Conservation (phyloP, 2,329 filamentous ascomycete genomes). For the Claviceps africana region DNA sequence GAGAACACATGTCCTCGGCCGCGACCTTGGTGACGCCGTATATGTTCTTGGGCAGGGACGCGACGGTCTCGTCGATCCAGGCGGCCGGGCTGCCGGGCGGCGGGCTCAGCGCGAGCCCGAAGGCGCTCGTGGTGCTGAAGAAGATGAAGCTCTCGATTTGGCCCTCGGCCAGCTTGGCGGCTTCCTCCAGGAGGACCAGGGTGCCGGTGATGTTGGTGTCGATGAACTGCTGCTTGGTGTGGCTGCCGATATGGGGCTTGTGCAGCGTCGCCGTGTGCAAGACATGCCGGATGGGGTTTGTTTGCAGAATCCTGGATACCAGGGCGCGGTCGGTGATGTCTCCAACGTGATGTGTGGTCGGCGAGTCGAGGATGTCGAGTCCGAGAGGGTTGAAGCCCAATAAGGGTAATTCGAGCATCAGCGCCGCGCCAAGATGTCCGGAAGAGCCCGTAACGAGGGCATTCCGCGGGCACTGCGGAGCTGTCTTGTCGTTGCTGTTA, state of each 20-base stretch:
- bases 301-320: slow-evolving; percentile 17
- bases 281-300: slow-evolving; percentile 24
- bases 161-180: slow-evolving; percentile 11
- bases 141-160: slow-evolving; percentile 27
- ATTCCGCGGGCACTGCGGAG: slow-evolving; percentile 8
- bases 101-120: slow-evolving; percentile 26
- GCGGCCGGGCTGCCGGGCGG: slow-evolving; percentile 21
- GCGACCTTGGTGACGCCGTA: slow-evolving; percentile 35
- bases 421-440: slow-evolving; percentile 30
- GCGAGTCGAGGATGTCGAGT: slow-evolving; percentile 27
- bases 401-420: slow-evolving; percentile 27
- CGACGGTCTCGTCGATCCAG: slow-evolving; percentile 30
- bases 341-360: slow-evolving; percentile 22
- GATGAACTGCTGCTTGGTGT: slow-evolving; percentile 29
- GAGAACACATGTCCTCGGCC: slow-evolving; percentile 32
- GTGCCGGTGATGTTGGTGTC: slow-evolving; percentile 32
- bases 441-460: slow-evolving; percentile 33
- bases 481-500: not conserved
- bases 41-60: slow-evolving; percentile 31
- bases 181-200: slow-evolving; percentile 26
- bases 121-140: slow-evolving; percentile 32
- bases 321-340: slow-evolving; percentile 23
- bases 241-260: slow-evolving; percentile 32
- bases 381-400: slow-evolving; percentile 27
- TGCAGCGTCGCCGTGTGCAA: slow-evolving; percentile 32